Base-by-base conservation (phyloP, 1,284 basidiomycete species). In the Bondarzewia mesenterica region DNA sequence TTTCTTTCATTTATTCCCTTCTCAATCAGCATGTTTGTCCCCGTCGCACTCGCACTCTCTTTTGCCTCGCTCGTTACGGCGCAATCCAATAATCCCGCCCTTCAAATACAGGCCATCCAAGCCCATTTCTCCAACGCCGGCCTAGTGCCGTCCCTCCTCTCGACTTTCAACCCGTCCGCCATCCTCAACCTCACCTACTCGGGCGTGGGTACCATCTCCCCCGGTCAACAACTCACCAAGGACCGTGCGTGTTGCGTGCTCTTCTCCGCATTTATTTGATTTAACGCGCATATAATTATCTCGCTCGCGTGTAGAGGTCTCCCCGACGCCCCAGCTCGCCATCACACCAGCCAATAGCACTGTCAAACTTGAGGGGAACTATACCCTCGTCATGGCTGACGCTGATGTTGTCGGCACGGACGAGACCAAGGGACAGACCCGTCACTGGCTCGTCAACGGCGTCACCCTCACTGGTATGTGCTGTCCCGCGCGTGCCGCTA, bases 361-460 rank as follows among this genome's bases (percentile, higher is more conserved):
- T 27, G 65, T 68, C 23, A 48, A 61, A 5, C 57, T 79, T 35
- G 60, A 56, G 41, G 73, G 72, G 15, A 72, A 60, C 32, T 86
- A 73, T 63, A 87, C 85, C n/a, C 58, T 89, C 42, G 67, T 74
- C 29, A 83, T 89, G 80, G 74, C 80, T 32, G 87, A 90, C 58
- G 82, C 82, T 15, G 78, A 78, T 52, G 58, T 73, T 26, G 78
- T 81, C 38, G 83, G 82, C 38, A 61, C 70, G 32, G 71, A 82
- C 54, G 66, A 77, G 50, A 62, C 68, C 38, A 61, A 65, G 8
- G 77, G 75, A 18, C 76, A 78, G 54, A 86, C 78, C 48, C 77
- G 86, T 52, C 89, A 91, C 69, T 92, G 87, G 87, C 78, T 92
- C 44, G 77, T 82, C 54, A 90, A 90, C 62, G 69, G 74, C 37